Evolutionary conservation across 2,329 filamentous ascomycete species (phyloP).

Genomic region (Apiospora arundinis): DNA sequence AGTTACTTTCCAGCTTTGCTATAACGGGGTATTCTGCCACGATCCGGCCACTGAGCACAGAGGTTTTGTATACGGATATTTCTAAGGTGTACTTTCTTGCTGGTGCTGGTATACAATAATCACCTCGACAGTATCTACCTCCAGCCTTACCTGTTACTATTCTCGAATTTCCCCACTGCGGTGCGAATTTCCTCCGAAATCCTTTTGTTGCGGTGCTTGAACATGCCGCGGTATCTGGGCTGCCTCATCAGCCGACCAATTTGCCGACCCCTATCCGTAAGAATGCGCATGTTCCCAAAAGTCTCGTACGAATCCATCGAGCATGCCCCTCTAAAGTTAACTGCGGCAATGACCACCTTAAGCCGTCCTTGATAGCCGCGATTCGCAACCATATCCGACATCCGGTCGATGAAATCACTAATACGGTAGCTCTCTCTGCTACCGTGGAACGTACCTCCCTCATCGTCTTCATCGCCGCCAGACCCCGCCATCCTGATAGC

Average conservation of each 20-base stretch:
- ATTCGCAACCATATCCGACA: not conserved
- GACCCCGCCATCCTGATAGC: not conserved
- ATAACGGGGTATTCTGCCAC: not conserved
- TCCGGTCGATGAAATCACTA: not conserved
- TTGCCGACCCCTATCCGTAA: conserved; percentile 24
- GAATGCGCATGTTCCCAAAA: conserved; percentile 21
- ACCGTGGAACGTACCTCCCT: not conserved
- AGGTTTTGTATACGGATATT: not conserved
- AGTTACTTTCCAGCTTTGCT: not conserved
- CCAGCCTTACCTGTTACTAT: not conserved
- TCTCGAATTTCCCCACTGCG: not conserved
- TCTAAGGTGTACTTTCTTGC: no score
- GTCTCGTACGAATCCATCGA: conserved; percentile 19
- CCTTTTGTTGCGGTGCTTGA: conserved; percentile 5
- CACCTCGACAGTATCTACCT: not conserved
- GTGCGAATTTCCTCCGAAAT: not conserved
- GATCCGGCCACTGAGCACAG: not conserved
- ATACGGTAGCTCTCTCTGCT: not conserved
- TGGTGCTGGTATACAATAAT: no score
- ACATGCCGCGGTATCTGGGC: conserved; percentile 22
- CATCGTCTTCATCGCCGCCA: not conserved
- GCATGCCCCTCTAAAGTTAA: conserved; percentile 4
- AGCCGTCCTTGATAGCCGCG: not conserved
- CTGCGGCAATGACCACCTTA: not conserved
- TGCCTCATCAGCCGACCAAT: conserved; percentile 25